These are phyloP conservation scores for Fusarium dimerum DNA, from an alignment of 2,329 filamentous ascomycete genomes.

Conservation along the genomic window DNA sequence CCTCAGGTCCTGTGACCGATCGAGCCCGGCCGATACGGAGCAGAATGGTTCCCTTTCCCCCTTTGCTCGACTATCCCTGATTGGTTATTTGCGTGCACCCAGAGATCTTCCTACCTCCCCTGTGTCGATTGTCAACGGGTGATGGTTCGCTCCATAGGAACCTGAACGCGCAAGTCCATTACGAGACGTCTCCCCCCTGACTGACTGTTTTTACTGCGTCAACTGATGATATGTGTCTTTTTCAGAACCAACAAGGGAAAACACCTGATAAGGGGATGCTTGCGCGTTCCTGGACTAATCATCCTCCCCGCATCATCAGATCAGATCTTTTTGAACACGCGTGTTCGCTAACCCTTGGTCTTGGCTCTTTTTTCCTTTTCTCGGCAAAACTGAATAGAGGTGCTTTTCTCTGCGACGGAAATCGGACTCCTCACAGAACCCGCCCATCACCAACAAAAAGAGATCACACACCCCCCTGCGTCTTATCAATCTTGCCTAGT, in stretches of 20 bases:
- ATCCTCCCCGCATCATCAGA: not conserved
- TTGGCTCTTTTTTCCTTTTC: not conserved
- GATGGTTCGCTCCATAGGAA: too few species aligned
- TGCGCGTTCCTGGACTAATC: not conserved
- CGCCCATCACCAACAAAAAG: not conserved
- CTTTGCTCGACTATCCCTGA: too few species aligned
- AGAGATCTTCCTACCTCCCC: too few species aligned
- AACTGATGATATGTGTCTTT: not conserved
- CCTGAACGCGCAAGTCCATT: too few species aligned
- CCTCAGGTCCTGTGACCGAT: constrained; percentile 21
- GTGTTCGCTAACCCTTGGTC: not conserved
- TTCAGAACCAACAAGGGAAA: too few species aligned
- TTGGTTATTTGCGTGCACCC: too few species aligned
- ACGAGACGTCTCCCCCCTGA: too few species aligned
- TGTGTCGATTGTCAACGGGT: constrained; percentile 2
- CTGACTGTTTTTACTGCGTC: too few species aligned
- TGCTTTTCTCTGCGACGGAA: not conserved
- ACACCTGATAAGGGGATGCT: not conserved
- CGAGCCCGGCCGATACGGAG: constrained; percentile 19
- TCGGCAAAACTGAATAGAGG: not conserved
- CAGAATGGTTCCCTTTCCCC: not conserved
- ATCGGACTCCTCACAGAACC: not conserved
- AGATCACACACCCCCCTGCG: not conserved
- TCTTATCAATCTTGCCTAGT: not conserved
- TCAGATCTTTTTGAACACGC: not conserved